Percentiles rank a stretch among this genome's conserved stretches.
Evolutionary conservation across 2,329 filamentous ascomycete genomes (phyloP).

Genomic region (Pseudofabraea citricarpa): DNA sequence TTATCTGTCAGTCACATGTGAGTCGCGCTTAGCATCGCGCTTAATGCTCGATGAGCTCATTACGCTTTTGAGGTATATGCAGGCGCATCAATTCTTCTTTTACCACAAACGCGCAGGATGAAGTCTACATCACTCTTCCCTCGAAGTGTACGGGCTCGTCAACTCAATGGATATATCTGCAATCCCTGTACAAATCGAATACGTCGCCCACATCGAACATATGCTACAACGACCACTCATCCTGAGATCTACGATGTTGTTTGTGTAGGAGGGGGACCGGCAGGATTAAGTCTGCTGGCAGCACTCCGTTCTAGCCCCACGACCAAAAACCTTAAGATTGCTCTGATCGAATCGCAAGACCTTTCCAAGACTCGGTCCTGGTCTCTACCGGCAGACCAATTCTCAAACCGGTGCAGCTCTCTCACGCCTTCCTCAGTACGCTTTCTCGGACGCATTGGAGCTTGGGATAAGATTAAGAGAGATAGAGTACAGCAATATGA

Average conservation of each 20-base stretch:
- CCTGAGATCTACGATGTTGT: constrained; percentile 29
- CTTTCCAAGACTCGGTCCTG: constrained; percentile 64
- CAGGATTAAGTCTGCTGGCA: constrained; percentile 76
- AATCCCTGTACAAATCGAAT: constrained; percentile 20
- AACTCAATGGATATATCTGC: constrained; percentile 19
- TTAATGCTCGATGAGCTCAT: no score
- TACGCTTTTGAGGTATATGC: not conserved
- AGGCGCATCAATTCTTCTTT: no score
- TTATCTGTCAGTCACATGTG: not conserved
- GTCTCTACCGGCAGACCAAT: constrained; percentile 62
- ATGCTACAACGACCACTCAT: constrained; percentile 12
- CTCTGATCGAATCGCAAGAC: constrained; percentile 86
- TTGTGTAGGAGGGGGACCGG: constrained; percentile 30
- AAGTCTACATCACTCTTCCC: constrained; percentile 4
- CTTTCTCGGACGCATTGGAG: constrained; percentile 79
- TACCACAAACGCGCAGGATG: no score
- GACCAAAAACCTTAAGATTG: constrained; percentile 75
- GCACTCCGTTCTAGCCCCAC: constrained; percentile 70
- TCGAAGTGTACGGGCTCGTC: constrained; percentile 7
- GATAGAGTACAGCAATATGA: constrained; percentile 81
- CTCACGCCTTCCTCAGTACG: constrained; percentile 83
- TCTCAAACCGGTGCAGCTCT: constrained; percentile 93
- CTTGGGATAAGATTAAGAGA: constrained; percentile 72
- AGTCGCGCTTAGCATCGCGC: not conserved
- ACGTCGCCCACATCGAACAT: constrained; percentile 15